Conservation (phyloP, 371 early-diverging fungal genomes). For the Apophysomyces ossiformis region DNA sequence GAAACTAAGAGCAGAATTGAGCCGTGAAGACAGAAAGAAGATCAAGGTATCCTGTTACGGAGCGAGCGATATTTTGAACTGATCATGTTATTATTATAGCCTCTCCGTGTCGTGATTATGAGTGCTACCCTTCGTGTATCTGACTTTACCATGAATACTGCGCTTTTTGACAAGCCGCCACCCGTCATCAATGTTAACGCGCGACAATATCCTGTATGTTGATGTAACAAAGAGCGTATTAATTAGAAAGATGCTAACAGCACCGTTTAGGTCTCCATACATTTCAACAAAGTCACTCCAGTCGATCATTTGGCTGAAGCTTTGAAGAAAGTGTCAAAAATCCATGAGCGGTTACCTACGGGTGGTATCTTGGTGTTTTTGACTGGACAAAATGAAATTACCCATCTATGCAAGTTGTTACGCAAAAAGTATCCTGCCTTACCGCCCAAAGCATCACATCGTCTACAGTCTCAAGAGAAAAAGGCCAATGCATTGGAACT, state of each 20-base stretch:
- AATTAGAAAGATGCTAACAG: neutral
- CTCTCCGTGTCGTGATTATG: constrained; percentile 98
- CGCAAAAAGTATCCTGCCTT: constrained; percentile 68
- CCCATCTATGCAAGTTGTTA: constrained; percentile 73
- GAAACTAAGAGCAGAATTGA: constrained; percentile 65
- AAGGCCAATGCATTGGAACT: constrained; percentile 40
- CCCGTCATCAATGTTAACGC: constrained; percentile 96
- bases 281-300: constrained; percentile 82
- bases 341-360: constrained; percentile 87
- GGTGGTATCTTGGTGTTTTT: constrained; percentile 94
- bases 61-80: neutral
- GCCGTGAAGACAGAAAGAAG: constrained; percentile 57
- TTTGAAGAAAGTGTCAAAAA: constrained; percentile 88
- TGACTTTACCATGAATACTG: constrained; percentile 88
- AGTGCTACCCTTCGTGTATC: constrained; percentile 96
- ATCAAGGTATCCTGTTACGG: constrained; percentile 42
- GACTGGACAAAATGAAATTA: constrained; percentile 93
- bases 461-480: constrained; percentile 36
- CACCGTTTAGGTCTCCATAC: constrained; percentile 67
- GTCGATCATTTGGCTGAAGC: constrained; percentile 81
- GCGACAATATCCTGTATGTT: constrained; percentile 79
- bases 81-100: constrained; percentile 41
- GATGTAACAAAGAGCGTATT: neutral
- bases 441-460: constrained; percentile 37
- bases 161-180: constrained; percentile 74